phyloP scores from a whole-genome alignment of 805 yeast species.

The Scheffersomyces lignosus region DNA sequence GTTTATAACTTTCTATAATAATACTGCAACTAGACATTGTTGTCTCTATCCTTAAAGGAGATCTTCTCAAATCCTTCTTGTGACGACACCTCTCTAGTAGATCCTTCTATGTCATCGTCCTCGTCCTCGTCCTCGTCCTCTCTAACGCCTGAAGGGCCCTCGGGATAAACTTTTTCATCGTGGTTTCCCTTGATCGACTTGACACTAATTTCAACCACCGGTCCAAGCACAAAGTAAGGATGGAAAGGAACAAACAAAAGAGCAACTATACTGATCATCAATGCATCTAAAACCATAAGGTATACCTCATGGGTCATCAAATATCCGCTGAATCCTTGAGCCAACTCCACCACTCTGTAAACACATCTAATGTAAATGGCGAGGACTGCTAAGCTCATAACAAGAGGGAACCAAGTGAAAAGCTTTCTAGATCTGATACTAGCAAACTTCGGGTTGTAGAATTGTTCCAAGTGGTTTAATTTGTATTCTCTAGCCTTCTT shows the following conservation, averaged over 20 bases:
- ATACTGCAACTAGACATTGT: no score
- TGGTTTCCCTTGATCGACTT: background rate
- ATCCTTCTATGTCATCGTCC: background rate
- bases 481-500: constrained; percentile 3
- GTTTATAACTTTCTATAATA: no score
- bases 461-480: constrained; percentile 5
- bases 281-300: constrained; percentile 15
- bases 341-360: constrained; percentile 17
- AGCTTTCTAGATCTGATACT: constrained; percentile 5
- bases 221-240: constrained; percentile 16
- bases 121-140: background rate
- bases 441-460: constrained; percentile 6
- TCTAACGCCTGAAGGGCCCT: background rate
- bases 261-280: constrained; percentile 14
- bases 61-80: no score
- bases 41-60: no score
- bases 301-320: constrained; percentile 15
- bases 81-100: no score
- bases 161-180: background rate
- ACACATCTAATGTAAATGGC: constrained; percentile 9
- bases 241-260: constrained; percentile 15
- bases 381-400: constrained; percentile 3
- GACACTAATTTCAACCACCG: constrained; percentile 4
- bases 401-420: constrained; percentile 6
- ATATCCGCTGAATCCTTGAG: constrained; percentile 15